phyloP scores from a whole-genome alignment of 345 rosid species.

The Salix udensis region DNA sequence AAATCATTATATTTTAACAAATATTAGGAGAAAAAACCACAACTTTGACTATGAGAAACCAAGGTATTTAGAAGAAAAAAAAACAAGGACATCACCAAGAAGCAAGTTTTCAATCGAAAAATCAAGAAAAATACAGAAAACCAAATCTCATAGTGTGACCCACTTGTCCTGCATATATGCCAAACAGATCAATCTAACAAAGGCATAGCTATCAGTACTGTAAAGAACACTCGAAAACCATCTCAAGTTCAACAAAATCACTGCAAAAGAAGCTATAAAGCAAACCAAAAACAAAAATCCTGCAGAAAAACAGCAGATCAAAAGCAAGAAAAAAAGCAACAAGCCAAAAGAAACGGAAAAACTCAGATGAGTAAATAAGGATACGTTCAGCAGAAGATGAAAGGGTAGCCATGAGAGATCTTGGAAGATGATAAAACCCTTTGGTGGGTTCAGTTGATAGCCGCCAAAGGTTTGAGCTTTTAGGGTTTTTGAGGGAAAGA shows the following conservation, averaged over 20 bases:
- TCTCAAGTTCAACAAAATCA: background rate
- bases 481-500: conserved; percentile 23
- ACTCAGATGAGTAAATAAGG: background rate
- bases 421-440: background rate
- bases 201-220: background rate
- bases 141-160: background rate
- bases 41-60: background rate
- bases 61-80: background rate
- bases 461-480: conserved; percentile 40
- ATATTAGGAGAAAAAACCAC: background rate
- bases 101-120: background rate
- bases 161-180: background rate
- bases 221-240: background rate
- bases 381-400: background rate
- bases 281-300: background rate
- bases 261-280: background rate
- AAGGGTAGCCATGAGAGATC: background rate
- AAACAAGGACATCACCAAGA: background rate
- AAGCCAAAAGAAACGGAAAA: background rate
- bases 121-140: background rate
- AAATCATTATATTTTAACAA: background rate
- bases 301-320: background rate
- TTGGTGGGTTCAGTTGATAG: conserved; percentile 4
- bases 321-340: background rate
- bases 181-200: background rate